Base-by-base conservation (phyloP, 1,284 basidiomycete species). In the Papiliotrema fonsecae region DNA sequence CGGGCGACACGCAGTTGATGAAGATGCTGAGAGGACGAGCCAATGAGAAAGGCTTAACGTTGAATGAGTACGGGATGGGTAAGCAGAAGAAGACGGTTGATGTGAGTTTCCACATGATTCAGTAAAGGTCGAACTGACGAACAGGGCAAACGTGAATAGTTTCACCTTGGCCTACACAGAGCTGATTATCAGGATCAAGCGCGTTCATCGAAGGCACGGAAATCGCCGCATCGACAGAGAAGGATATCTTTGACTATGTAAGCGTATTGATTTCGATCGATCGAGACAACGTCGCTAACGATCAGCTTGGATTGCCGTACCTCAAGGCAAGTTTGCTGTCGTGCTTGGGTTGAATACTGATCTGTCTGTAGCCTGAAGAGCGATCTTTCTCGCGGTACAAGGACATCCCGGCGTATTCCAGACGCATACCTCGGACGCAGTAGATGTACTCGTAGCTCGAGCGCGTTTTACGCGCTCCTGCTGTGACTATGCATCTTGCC, bases 31-130 rank as follows among this genome's bases (percentile, higher is more conserved):
- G 64, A 26, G 30, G 34, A 14, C 49, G 49, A 18, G 66, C 66
- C 11, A 51, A 51, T 21, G 22, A 36, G 11, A 61, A 58, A 50
- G 60, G 58, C 2, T 61, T 55, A 58, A 52, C 57, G 11, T 42
- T 69, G 50, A 69, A 69, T 54, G 67, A 66, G 56, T 67, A 69
- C 48, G 58, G 50, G 0, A 67, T 69, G 65, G 65, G 62, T n/a
- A 4, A 26, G 19, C 2, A 36, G 51, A 28, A 48, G 54, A 44
- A 50, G 27, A 35, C 45, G 4, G 45, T 40, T 11, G 34, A 50
- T 27, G 55, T 58, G 37, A 37, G 56, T 55, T 5, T 16, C 14
- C 26, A 9, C 19, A 21, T 11, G 16, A 34, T 6, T 45, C 24
- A 5, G 35, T 18, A 31, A 13, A 38, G 50, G 25, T 37, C 18